phyloP scores from a whole-genome alignment of 352 stramenopile genomes.

The Pythium chondricola region DNA sequence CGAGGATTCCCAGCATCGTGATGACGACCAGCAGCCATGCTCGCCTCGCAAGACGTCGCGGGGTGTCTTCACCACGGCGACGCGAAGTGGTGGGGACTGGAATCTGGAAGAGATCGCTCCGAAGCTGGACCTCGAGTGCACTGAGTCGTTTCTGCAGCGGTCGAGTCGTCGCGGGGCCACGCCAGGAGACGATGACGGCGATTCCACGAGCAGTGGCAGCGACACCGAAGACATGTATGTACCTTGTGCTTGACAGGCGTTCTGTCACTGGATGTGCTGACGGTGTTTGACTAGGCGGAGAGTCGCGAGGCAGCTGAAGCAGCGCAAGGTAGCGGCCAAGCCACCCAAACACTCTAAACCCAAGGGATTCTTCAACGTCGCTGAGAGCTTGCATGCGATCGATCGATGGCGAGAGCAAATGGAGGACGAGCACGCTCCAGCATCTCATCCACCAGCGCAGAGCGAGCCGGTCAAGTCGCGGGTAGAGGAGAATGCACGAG shows the following conservation, averaged over 20 bases:
- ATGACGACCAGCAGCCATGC: conserved; percentile 34
- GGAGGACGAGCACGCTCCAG: conserved; percentile 33
- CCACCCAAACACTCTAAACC: conserved; percentile 13
- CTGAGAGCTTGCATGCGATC: conserved; percentile 62
- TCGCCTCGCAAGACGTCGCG: conserved; percentile 44
- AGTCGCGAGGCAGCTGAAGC: conserved; percentile 16
- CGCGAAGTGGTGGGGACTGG: conserved; percentile 31
- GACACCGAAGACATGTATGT: conserved; percentile 59
- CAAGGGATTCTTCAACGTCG: conserved; percentile 65
- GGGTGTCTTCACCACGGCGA: conserved; percentile 35
- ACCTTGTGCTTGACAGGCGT: neutral
- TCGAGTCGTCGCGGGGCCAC: conserved; percentile 8
- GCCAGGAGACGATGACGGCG: conserved; percentile 4
- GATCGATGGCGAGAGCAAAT: conserved; percentile 69
- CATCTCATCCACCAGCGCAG: neutral
- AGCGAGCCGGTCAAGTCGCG: no score
- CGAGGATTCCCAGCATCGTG: conserved; percentile 16
- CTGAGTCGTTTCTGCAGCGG: conserved; percentile 21
- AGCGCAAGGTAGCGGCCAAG: conserved; percentile 14
- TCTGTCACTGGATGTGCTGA: neutral
- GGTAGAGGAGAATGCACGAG: neutral
- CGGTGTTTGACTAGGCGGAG: neutral
- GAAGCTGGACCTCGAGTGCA: conserved; percentile 39
- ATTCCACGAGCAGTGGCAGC: conserved; percentile 26
- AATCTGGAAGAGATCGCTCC: conserved; percentile 55